Conservation (phyloP, 1,284 basidiomycete species). For the Anthracocystis setariae region DNA sequence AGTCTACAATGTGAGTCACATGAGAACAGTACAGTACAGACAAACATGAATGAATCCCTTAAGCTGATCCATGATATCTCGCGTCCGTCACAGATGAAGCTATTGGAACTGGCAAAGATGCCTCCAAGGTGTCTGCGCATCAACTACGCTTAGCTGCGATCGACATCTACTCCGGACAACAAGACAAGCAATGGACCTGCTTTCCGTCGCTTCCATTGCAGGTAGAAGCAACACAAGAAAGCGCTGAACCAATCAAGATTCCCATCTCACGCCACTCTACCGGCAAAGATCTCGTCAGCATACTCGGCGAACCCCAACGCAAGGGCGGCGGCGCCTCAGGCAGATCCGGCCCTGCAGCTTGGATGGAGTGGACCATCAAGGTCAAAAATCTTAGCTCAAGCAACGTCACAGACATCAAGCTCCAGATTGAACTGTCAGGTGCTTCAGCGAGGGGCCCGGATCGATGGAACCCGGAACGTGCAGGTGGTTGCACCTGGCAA, state of each 20-base stretch:
- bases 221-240: neutral
- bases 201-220: slow-evolving; percentile 24
- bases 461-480: slow-evolving; percentile 43
- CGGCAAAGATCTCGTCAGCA: slow-evolving; percentile 30
- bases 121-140: slow-evolving; percentile 5
- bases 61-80: no score
- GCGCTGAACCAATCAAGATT: neutral
- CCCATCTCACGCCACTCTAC: slow-evolving; percentile 12
- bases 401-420: neutral
- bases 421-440: slow-evolving; percentile 33
- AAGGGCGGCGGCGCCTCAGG: slow-evolving; percentile 38
- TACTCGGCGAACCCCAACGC: slow-evolving; percentile 35
- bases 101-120: neutral
- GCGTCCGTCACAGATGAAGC: slow-evolving; percentile 19
- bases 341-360: slow-evolving; percentile 33
- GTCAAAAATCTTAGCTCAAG: neutral
- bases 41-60: neutral
- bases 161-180: slow-evolving; percentile 36
- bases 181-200: slow-evolving; percentile 22
- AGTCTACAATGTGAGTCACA: slow-evolving; percentile 41
- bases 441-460: slow-evolving; percentile 31
- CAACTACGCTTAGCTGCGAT: slow-evolving; percentile 24
- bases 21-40: neutral
- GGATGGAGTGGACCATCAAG: slow-evolving; percentile 43
- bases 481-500: slow-evolving; percentile 20